Percentiles rank a stretch among this genome's conserved stretches.
Evolutionary conservation across 495 filamentous ascomycete genomes (phyloP).

Genomic region (Penicillium simplicissimum): DNA sequence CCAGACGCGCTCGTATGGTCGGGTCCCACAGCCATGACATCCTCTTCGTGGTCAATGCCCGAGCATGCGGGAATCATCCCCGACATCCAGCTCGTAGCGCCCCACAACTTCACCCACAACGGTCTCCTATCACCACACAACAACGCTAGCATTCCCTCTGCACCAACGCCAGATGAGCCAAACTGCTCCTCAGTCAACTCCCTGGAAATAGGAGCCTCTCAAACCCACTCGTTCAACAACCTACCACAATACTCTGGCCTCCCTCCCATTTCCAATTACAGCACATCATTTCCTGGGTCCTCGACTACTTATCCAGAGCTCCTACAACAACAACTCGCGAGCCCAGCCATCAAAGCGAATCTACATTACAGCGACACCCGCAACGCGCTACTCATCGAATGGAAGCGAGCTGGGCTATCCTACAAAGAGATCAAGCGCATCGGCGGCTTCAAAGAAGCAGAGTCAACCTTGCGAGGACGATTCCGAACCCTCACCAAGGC

Average conservation of each 20-base stretch:
- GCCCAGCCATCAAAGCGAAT: constrained; percentile 4
- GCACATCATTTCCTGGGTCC: neutral
- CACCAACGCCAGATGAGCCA: neutral
- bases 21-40: neutral
- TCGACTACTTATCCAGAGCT: neutral
- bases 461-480: constrained; percentile 83
- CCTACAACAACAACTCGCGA: neutral
- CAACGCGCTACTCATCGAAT: constrained; percentile 65
- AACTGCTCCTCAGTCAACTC: neutral
- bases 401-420: constrained; percentile 64
- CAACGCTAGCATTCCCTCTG: neutral
- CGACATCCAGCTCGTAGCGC: neutral
- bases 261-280: neutral
- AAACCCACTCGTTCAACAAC: neutral
- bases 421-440: constrained; percentile 75
- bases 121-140: neutral
- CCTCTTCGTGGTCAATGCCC: neutral
- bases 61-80: neutral
- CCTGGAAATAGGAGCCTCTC: neutral
- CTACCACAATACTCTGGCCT: neutral
- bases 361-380: constrained; percentile 36
- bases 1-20: neutral
- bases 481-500: constrained; percentile 77
- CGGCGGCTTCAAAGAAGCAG: constrained; percentile 72
- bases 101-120: neutral